Base-by-base conservation (phyloP, 2,329 filamentous ascomycete species). In the Aspergillus japonicus region DNA sequence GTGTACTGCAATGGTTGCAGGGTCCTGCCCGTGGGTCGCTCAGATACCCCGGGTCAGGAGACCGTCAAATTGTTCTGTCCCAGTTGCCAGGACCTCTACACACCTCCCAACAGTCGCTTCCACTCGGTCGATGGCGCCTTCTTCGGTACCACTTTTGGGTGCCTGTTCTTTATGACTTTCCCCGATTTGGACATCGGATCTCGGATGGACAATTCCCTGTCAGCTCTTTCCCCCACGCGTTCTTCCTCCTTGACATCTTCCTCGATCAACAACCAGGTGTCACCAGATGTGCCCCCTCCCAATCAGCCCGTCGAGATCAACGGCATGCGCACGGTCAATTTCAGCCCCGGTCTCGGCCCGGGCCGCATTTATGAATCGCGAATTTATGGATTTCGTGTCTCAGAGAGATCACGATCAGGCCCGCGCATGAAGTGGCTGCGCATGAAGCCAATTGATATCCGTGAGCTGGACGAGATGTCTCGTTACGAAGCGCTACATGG, bases 61-160 rank as follows among this genome's bases (percentile, higher is more conserved):
- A 99, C 95, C 0, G 95, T 99, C 72, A 99, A 99, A 81, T 86
- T 99, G 23, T 99, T 97, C 80, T 99, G 95, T 75, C 95, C 95
- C 2, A 93, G 91, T 63, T 99, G 95, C 77, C 86, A 97, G 66
- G 95, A 99, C 74, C 91, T 98, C 70, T 99, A 98, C 77, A 95
- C 95, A 0, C 95, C 95, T 3, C 95, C 95, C 47, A 99, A 98
- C 81, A 96, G 92, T 71, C 87, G 95, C 21, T 99, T 98, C 75
- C 95, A 98, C 77, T 94, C 92, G 2, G 95, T 99, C 35, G 95
- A 99, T 68, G 95, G 95, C 56, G 95, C 95, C 50, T 99, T 98
- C 81, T 99, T 99, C 72, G 95, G 95, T 51, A 94, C 95, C 56
- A 99, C 95, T 0, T 99, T 99, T 75, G 93, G 93, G 62, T 92